Base-by-base conservation (phyloP, 192 early-diverging fungal genomes). In the Podila clonocystis region DNA sequence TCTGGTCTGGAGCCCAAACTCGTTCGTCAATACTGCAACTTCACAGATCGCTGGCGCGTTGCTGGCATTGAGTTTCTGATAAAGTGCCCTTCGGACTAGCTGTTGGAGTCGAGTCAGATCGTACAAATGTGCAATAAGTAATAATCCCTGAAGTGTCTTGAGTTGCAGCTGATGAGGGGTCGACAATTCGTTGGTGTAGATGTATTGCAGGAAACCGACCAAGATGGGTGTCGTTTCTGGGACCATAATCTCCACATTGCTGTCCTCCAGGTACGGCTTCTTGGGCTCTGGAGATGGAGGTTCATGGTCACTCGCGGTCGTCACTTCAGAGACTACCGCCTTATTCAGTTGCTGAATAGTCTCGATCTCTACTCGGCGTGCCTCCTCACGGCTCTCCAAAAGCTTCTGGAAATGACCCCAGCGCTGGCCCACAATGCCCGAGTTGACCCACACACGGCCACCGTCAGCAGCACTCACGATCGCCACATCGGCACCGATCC, bases 31-130 rank as follows among this genome's bases (percentile, higher is more conserved):
- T 1, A 73, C 71, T 12, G 77, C 77, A 12, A 73, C 63, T 30
- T 73, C 70, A 65, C 77, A 80, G n/a, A 73, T 65, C 60, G 57
- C 55, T 0, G 60, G 65, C 13, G 77, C 77, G 33, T 73, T 80
- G 31, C 48, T 65, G 24, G 77, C 71, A 36, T 73, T 68, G n/a
- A 80, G 45, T 30, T 80, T 70, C 8, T 63, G 67, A 28, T 68
- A 59, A 0, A 80, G 30, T 31, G 60, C 77, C 50, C 50, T 24
- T 4, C 70, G 67, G 1, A 73, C 77, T 3, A 80, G 67, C 30
- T 80, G 77, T 30, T 55, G 70, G n/a, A 80, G 71, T 7, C 77
- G 70, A 22, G 70, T 80, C 50, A 80, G 66, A 62, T 80, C 77
- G 24, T 80, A 80, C 8, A 72, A 24, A 38, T 65, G 70, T 3